Conservation (phyloP, 2,329 filamentous ascomycete species). For the Cryphonectria nitschkei region DNA sequence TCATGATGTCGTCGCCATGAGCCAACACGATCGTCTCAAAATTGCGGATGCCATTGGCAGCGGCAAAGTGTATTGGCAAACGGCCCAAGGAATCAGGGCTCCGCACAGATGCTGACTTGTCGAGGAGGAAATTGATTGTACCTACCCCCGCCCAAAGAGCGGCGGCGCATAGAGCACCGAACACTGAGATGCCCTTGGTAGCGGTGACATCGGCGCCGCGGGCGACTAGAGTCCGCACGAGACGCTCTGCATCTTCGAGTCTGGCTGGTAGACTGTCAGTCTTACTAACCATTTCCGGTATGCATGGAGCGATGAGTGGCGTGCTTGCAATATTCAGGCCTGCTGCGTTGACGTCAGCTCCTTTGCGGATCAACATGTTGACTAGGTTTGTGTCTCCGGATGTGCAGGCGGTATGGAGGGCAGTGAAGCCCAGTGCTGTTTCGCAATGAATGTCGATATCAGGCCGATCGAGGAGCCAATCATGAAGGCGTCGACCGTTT, state of each 20-base stretch:
- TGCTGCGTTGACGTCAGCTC: too few relatives aligned
- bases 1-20: neutral
- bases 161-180: neutral
- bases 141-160: neutral
- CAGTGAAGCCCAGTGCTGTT: too few relatives aligned
- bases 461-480: too few relatives aligned
- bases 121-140: neutral
- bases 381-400: too few relatives aligned
- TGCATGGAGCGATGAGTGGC: too few relatives aligned
- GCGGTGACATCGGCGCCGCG: neutral
- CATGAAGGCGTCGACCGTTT: too few relatives aligned
- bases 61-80: neutral
- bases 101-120: neutral
- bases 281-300: too few relatives aligned
- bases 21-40: neutral
- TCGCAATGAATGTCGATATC: too few relatives aligned
- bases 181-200: neutral
- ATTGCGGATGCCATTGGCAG: neutral
- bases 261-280: too few relatives aligned
- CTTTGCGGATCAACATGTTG: too few relatives aligned
- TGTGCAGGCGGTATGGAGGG: too few relatives aligned
- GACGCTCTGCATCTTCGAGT: neutral
- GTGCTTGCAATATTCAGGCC: too few relatives aligned
- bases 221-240: neutral
- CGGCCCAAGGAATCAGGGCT: neutral